Base-by-base conservation (phyloP, 495 filamentous ascomycete genomes). In the Aspergillus baeticus region DNA sequence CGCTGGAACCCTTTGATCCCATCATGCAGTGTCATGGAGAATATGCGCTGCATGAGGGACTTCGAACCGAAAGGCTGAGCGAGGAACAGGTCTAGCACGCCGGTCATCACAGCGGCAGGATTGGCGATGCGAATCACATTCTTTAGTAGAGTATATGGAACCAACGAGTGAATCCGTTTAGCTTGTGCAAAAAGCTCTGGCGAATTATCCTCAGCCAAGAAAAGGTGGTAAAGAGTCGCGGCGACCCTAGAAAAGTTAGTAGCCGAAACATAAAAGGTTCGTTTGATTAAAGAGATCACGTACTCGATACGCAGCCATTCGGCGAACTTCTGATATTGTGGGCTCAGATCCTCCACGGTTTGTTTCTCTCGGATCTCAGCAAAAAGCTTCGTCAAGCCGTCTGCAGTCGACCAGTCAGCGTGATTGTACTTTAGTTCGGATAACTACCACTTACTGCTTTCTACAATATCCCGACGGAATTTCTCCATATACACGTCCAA, bases 401-500 rank as follows among this genome's bases (percentile, higher is more conserved):
- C 84, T 86, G 55, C 29, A 5, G 38, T 20, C 29, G 13, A 29
- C 5, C n/a, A 8, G 54, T 65, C 17, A 62, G 51, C 35, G 13
- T 34, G 23, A 23, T 43, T 21, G n/a, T 36, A 35, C 18, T 21
- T 23, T 18, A 18, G 35, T 14, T 20, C 10, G 2, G 22, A 11
- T 11, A n/a, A 14, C 13, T 13, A 3, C 10, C 34, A 80, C 87
- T 67, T 80, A 93, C 86, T 94, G 72, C 75, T 76, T 68, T 91
- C 87, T 26, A 91, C 86, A 63, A 91, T 87, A 59, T 88, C 86
- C 47, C 84, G 73, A 39, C 87, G 75, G 68, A 91, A 91, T 34
- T 81, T 82, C 73, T 98, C 94, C 94, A 98, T 98, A 66, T 97
- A 97, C 7, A 96, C 88, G 74, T 98, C 95, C 45, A 98, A 71